Evolutionary conservation across 768 basidiomycete genomes (phyloP).

Genomic region (Pleurotus platypus): DNA sequence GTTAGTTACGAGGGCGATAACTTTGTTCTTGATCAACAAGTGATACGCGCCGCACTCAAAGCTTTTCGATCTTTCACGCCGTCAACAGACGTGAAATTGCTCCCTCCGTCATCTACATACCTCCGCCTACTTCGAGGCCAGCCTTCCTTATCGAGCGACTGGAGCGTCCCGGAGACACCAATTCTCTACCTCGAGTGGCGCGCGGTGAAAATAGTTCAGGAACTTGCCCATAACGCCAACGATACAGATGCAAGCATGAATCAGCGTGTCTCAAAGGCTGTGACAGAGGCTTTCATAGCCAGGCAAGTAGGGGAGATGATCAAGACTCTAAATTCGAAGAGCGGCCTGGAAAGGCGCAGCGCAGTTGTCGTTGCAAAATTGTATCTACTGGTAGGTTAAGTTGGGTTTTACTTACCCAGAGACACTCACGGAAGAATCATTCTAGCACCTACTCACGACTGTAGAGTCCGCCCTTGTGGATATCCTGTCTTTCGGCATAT

Average conservation of each 20-base stretch:
- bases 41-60: constrained; percentile 68
- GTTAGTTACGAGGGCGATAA: constrained; percentile 76
- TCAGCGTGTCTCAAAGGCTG: constrained; percentile 57
- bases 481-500: constrained; percentile 52
- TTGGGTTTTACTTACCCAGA: too few relatives aligned
- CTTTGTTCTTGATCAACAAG: constrained; percentile 72
- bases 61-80: constrained; percentile 37
- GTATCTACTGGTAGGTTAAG: constrained; percentile 39
- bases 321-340: constrained; percentile 7
- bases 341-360: constrained; percentile 24
- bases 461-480: constrained; percentile 55
- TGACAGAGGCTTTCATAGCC: constrained; percentile 69
- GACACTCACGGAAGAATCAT: not conserved
- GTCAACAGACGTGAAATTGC: constrained; percentile 19
- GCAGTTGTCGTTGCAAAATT: constrained; percentile 27
- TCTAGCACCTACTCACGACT: constrained; percentile 58
- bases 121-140: constrained; percentile 38
- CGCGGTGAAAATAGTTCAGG: constrained; percentile 56
- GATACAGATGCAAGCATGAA: constrained; percentile 53
- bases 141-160: constrained; percentile 10
- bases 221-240: constrained; percentile 29
- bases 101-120: constrained; percentile 51
- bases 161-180: constrained; percentile 34
- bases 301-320: constrained; percentile 49
- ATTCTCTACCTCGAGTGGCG: constrained; percentile 60